Evolutionary conservation across 2,329 filamentous ascomycete genomes (phyloP).

Genomic region (Cladophialophora carrionii): DNA sequence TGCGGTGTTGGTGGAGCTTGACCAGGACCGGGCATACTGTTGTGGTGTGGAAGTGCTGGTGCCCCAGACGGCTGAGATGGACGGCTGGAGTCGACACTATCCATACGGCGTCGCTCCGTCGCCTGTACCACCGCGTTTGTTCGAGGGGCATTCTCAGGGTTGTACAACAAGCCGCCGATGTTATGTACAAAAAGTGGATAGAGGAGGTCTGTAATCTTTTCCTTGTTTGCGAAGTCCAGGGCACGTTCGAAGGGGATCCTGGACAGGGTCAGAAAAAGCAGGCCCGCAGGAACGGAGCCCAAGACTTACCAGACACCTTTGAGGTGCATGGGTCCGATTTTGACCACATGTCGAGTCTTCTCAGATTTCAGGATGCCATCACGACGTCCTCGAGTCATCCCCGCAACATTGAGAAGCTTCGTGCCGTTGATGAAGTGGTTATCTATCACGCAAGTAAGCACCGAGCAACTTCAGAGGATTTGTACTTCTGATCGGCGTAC

Average conservation of each 20-base stretch:
- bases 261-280: conserved; percentile 28
- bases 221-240: conserved; percentile 98
- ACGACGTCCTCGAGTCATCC: conserved; percentile 93
- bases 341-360: conserved; percentile 94
- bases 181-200: conserved; percentile 98
- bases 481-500: conserved; percentile 52
- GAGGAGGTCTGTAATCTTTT: conserved; percentile 94
- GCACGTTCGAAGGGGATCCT: conserved; percentile 98
- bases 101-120: conserved; percentile 73
- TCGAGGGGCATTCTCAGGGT: conserved; percentile 82
- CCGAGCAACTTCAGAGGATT: neutral
- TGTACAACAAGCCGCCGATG: conserved; percentile 89
- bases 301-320: conserved; percentile 87
- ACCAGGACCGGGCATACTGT: conserved; percentile 65
- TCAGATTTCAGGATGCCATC: conserved; percentile 98
- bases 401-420: conserved; percentile 93
- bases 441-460: conserved; percentile 58
- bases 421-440: conserved; percentile 99
- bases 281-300: neutral
- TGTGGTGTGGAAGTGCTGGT: conserved; percentile 63
- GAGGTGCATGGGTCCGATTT: conserved; percentile 98
- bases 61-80: conserved; percentile 57
- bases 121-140: conserved; percentile 87
- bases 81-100: conserved; percentile 58
- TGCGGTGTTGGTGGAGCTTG: conserved; percentile 69